Conservation (phyloP, 2,329 filamentous ascomycete species). For the Fonsecaea pugnacius region DNA sequence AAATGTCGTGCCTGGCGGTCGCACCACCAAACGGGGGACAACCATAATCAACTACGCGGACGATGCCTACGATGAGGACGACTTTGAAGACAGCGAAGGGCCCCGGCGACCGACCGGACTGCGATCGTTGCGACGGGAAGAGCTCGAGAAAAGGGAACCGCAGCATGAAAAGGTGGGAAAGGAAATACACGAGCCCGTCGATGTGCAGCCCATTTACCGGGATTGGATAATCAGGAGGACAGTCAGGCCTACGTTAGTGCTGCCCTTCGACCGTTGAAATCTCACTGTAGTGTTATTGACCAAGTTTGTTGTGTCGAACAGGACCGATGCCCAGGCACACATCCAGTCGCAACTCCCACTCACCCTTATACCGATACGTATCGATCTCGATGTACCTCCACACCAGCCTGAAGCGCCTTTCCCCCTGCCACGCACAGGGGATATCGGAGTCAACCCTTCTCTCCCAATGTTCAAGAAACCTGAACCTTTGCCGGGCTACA, state of each 20-base stretch:
- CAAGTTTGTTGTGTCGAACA: conserved; percentile 33
- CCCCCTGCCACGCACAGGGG: conserved; percentile 47
- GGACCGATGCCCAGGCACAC: conserved; percentile 65
- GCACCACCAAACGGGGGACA: conserved; percentile 96
- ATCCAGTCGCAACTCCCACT: conserved; percentile 77
- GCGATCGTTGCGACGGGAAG: conserved; percentile 79
- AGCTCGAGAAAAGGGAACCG: conserved; percentile 67
- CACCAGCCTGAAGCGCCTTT: conserved; percentile 58
- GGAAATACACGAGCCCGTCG: conserved; percentile 76
- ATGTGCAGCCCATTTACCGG: conserved; percentile 87
- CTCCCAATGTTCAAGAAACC: conserved; percentile 78
- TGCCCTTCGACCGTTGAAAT: not conserved
- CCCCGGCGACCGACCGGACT: conserved; percentile 75
- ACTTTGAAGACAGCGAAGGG: conserved; percentile 68
- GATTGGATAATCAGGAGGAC: conserved; percentile 87
- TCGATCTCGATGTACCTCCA: conserved; percentile 87
- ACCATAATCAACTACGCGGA: conserved; percentile 98
- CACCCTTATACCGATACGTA: conserved; percentile 91
- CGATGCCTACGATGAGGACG: conserved; percentile 81
- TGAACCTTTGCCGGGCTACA: conserved; percentile 80
- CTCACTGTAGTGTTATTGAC: conserved; percentile 15
- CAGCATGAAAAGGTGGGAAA: conserved; percentile 79
- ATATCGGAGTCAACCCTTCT: conserved; percentile 62
- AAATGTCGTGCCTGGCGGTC: conserved; percentile 67
- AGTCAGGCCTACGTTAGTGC: conserved; percentile 50